Percentiles rank a stretch among this genome's conserved stretches.
Conservation (phyloP, 805 yeast species). For the Hanseniaspora singularis region DNA sequence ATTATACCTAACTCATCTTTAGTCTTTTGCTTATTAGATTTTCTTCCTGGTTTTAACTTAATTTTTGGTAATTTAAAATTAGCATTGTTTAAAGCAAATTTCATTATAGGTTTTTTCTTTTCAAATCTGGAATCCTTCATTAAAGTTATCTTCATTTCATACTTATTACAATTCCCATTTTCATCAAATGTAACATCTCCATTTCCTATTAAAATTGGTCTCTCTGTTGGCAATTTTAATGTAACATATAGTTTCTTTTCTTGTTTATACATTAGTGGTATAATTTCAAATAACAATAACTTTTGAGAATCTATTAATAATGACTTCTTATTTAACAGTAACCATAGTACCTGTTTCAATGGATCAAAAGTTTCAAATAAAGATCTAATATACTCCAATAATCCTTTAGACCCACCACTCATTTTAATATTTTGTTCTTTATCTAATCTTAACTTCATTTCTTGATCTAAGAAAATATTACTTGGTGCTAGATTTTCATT, state of each 20-base stretch:
- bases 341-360: slow-evolving; percentile 54
- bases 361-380: slow-evolving; percentile 37
- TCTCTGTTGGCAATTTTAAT: slow-evolving; percentile 55
- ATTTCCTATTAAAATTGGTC: slow-evolving; percentile 49
- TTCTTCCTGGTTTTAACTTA: slow-evolving; percentile 1
- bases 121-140: slow-evolving; percentile 7
- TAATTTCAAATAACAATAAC: slow-evolving; percentile 49
- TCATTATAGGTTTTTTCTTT: slow-evolving; percentile 7
- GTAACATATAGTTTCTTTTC: slow-evolving; percentile 48
- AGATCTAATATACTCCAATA: slow-evolving; percentile 21
- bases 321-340: slow-evolving; percentile 45
- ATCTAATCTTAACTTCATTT: slow-evolving; percentile 20
- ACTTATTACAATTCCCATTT: not conserved
- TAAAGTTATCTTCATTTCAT: slow-evolving; percentile 4
- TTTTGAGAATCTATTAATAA: slow-evolving; percentile 47
- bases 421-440: slow-evolving; percentile 19
- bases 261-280: slow-evolving; percentile 55
- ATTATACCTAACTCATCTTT: not conserved
- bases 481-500: slow-evolving; percentile 4
- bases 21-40: not conserved
- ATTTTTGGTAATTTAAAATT: slow-evolving; percentile 5
- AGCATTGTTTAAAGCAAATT: slow-evolving; percentile 1
- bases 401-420: slow-evolving; percentile 25
- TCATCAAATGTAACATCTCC: slow-evolving; percentile 22
- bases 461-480: slow-evolving; percentile 18